Percentiles rank a stretch among this genome's conserved stretches.
Conservation (phyloP, 805 yeast species). For the Nakazawaea wickerhamii region DNA sequence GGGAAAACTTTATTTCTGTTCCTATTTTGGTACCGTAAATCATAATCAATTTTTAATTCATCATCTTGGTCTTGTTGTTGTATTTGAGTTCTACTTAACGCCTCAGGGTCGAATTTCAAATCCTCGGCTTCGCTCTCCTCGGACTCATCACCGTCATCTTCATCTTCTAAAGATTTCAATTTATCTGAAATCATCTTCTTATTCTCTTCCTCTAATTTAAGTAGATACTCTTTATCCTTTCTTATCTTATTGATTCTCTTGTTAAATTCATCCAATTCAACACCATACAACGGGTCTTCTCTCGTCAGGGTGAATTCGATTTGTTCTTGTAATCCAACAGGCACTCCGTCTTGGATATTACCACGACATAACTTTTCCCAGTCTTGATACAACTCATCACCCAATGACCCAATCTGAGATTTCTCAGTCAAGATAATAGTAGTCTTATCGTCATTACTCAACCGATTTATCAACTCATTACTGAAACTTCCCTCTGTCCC, state of each 20-base stretch:
- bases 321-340: conserved; percentile 46
- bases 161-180: conserved; percentile 20
- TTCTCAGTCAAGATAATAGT: conserved; percentile 74
- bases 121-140: conserved; percentile 20
- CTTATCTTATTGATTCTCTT: conserved; percentile 42
- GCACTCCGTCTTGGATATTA: conserved; percentile 52
- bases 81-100: conserved; percentile 5
- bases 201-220: conserved; percentile 28
- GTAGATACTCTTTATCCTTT: conserved; percentile 26
- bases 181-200: conserved; percentile 19
- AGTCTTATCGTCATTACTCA: conserved; percentile 61
- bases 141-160: conserved; percentile 27
- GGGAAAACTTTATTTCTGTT: conserved; percentile 73
- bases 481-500: conserved; percentile 60
- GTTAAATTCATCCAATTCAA: conserved; percentile 45
- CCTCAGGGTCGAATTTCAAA: conserved; percentile 14
- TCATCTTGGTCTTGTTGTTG: conserved; percentile 28
- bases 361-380: conserved; percentile 47
- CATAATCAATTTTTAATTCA: conserved; percentile 47
- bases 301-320: conserved; percentile 33
- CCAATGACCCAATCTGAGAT: conserved; percentile 42
- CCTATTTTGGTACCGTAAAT: conserved; percentile 42
- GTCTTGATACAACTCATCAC: conserved; percentile 41
- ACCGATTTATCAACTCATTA: conserved; percentile 41
- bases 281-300: conserved; percentile 46